A percentile compares a stretch with the other conserved stretches of the same genome.
Evolutionary conservation across 148 eudicot species (phyloP).

Genomic region (Arctostaphylos glauca): DNA sequence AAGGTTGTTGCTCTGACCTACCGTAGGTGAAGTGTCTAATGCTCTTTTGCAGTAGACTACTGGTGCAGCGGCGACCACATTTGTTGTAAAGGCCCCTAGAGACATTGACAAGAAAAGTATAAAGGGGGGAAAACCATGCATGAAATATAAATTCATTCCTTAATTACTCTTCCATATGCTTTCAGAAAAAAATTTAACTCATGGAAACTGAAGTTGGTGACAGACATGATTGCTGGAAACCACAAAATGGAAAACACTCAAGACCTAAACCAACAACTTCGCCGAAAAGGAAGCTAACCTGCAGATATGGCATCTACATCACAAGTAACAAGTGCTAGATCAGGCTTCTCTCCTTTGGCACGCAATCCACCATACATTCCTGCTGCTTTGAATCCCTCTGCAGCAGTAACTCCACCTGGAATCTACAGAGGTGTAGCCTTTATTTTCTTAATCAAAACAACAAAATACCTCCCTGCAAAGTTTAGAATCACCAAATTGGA

Average conservation of each 20-base stretch:
- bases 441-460: not conserved
- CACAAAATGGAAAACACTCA: not conserved
- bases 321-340: conserved; percentile 88
- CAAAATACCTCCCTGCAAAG: not conserved
- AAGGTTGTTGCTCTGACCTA: conserved; percentile 30
- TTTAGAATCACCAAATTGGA: not conserved
- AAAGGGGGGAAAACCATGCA: not conserved
- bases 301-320: conserved; percentile 92
- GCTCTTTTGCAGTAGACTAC: conserved; percentile 78
- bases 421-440: conserved; percentile 36
- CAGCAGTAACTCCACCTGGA: conserved; percentile 92
- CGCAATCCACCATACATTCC: conserved; percentile 93
- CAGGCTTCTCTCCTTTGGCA: conserved; percentile 92
- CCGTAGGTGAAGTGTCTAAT: conserved; percentile 59
- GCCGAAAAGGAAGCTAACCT: conserved; percentile 37
- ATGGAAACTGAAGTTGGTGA: conserved; percentile 4
- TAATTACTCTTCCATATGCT: not conserved
- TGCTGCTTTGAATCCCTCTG: conserved; percentile 91
- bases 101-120: conserved; percentile 10
- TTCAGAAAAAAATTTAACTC: not conserved
- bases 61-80: conserved; percentile 98
- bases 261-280: not conserved
- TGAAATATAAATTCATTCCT: not conserved
- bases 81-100: conserved; percentile 87
- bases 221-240: not conserved